Evolutionary conservation across 495 filamentous ascomycete genomes (phyloP).

Genomic region (Xylaria bambusicola): DNA sequence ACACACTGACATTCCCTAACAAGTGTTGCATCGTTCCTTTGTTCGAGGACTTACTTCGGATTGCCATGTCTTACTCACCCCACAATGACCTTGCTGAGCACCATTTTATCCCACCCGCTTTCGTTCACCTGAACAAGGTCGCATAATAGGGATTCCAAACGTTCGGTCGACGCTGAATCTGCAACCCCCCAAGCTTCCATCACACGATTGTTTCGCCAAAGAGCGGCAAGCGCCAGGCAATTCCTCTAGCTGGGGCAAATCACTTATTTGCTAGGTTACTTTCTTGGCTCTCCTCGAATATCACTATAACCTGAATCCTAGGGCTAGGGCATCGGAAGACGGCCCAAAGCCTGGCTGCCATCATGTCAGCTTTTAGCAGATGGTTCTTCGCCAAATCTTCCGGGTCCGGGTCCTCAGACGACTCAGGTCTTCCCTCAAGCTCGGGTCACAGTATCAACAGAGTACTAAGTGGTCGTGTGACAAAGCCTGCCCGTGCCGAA

Average conservation of each 20-base stretch:
- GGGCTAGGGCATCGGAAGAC: not conserved
- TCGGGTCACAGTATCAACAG: not conserved
- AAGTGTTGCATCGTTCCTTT: not conserved
- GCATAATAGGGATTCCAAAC: no score
- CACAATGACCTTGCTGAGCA: no score
- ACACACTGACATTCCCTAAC: no score
- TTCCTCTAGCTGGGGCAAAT: not conserved
- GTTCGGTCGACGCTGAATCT: no score
- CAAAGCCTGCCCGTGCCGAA: conserved; percentile 4
- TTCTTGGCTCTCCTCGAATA: not conserved
- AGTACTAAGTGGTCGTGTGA: conserved; percentile 12
- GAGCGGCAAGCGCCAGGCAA: not conserved
- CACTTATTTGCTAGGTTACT: not conserved
- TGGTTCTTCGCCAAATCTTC: not conserved
- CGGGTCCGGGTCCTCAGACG: not conserved
- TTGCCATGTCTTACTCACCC: no score
- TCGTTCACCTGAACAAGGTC: no score
- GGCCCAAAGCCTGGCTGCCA: not conserved
- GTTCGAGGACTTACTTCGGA: not conserved
- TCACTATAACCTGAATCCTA: not conserved
- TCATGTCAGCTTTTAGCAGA: not conserved
- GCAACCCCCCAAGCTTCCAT: not conserved
- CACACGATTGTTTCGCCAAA: not conserved
- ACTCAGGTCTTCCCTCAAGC: not conserved
- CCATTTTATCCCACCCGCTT: no score